Evolutionary conservation across 305 asterid species (phyloP).

Genomic region (Coffea humblotiana): DNA sequence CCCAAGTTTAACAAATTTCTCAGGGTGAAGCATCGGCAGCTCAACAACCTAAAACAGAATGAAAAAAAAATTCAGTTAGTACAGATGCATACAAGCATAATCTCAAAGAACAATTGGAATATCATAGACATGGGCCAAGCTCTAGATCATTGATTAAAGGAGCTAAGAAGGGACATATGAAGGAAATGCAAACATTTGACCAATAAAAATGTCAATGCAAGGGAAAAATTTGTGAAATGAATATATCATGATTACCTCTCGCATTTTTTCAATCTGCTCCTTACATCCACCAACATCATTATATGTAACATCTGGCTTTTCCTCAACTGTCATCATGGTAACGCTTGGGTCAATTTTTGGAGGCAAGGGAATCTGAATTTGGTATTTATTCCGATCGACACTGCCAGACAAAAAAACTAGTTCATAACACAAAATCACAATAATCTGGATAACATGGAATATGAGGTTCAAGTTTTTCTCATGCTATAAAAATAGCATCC

Average conservation of each 20-base stretch:
- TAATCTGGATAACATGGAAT: background rate
- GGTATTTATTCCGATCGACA: slow-evolving; percentile 93
- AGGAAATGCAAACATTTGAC: background rate
- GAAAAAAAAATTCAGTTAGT: slow-evolving; percentile 9
- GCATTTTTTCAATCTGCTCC: slow-evolving; percentile 97
- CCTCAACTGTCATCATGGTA: slow-evolving; percentile 99
- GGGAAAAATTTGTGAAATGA: slow-evolving; percentile 2
- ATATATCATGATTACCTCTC: slow-evolving; percentile 61
- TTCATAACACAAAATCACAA: slow-evolving; percentile 10
- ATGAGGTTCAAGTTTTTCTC: background rate
- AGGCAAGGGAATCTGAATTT: slow-evolving; percentile 96
- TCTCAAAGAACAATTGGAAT: background rate
- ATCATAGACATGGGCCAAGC: background rate
- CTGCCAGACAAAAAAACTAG: slow-evolving; percentile 39
- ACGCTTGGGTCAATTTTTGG: slow-evolving; percentile 99
- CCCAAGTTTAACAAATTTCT: slow-evolving; percentile 92
- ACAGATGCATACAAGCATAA: background rate
- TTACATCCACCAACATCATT: slow-evolving; percentile 98
- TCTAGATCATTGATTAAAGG: background rate
- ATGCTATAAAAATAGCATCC: background rate
- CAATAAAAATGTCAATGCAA: background rate
- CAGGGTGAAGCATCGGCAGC: slow-evolving; percentile 99
- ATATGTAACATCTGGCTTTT: slow-evolving; percentile 96
- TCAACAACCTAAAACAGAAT: slow-evolving; percentile 69
- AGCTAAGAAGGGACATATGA: background rate